Percentiles rank a stretch among this genome's conserved stretches.
Conservation (phyloP, 208 protist species). For the Strigomonas galati region DNA sequence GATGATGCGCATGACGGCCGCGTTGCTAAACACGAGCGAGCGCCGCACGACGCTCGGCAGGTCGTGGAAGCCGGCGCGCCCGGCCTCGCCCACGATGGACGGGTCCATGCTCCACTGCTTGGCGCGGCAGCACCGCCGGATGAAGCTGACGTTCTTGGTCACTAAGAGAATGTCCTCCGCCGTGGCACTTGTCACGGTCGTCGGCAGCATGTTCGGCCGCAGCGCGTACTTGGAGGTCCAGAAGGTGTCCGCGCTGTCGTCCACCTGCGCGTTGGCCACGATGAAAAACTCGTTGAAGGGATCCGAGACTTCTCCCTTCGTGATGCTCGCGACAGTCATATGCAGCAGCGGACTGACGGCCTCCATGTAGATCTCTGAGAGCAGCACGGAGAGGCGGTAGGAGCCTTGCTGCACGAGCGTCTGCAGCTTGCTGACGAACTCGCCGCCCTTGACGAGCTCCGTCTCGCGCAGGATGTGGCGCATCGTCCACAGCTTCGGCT, state of each 20-base stretch:
- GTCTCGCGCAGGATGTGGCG: slow-evolving; percentile 45
- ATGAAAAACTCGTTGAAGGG: slow-evolving; percentile 69
- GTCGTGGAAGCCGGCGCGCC: slow-evolving; percentile 39
- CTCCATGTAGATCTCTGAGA: slow-evolving; percentile 59
- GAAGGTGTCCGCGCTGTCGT: slow-evolving; percentile 46
- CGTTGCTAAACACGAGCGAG: slow-evolving; percentile 45
- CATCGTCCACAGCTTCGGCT: slow-evolving; percentile 55
- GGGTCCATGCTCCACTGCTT: slow-evolving; percentile 64
- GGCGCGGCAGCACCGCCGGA: slow-evolving; percentile 51
- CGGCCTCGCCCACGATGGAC: slow-evolving; percentile 34
- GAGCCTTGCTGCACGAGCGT: slow-evolving; percentile 56
- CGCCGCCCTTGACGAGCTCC: slow-evolving; percentile 52
- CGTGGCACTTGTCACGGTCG: slow-evolving; percentile 31
- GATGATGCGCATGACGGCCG: slow-evolving; percentile 47
- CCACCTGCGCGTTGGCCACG: slow-evolving; percentile 28
- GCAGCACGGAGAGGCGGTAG: slow-evolving; percentile 30
- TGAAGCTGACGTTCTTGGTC: slow-evolving; percentile 64
- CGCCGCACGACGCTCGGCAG: slow-evolving; percentile 34
- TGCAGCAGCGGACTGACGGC: slow-evolving; percentile 53
- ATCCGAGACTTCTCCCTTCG: slow-evolving; percentile 51
- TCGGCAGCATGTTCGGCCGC: slow-evolving; percentile 53
- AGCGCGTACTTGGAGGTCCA: slow-evolving; percentile 52
- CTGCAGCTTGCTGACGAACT: slow-evolving; percentile 48
- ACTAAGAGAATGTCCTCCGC: slow-evolving; percentile 53
- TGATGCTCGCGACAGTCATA: slow-evolving; percentile 52